Conservation (phyloP, 768 basidiomycete species). For the Lyophyllum decastes region DNA sequence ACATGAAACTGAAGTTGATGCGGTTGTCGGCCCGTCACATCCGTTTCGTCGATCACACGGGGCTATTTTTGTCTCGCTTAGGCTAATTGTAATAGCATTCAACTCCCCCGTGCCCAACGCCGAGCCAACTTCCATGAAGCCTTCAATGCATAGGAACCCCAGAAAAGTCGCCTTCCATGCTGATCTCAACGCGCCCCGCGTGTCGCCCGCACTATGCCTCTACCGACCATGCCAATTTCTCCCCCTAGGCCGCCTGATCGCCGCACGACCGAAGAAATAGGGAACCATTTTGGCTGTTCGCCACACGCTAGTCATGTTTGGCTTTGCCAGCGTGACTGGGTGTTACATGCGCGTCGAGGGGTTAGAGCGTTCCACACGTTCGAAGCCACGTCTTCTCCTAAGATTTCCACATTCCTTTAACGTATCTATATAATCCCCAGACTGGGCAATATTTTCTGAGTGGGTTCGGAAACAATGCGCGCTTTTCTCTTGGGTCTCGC, state of each 20-base stretch:
- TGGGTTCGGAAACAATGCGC: background rate
- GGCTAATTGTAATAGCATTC: background rate
- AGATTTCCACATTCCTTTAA: background rate
- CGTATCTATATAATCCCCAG: background rate
- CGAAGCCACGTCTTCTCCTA: background rate
- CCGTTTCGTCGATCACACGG: background rate
- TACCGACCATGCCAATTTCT: background rate
- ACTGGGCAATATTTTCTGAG: background rate
- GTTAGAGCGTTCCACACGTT: background rate
- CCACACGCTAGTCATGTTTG: background rate
- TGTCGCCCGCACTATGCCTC: background rate
- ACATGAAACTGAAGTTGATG: background rate
- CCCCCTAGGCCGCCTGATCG: slow-evolving; percentile 2
- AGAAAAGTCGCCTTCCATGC: background rate
- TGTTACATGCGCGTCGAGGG: slow-evolving; percentile 10
- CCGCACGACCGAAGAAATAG: background rate
- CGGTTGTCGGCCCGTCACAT: background rate
- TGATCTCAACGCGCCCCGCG: background rate
- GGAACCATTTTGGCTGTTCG: background rate
- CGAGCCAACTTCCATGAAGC: background rate
- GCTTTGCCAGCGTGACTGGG: slow-evolving; percentile 7
- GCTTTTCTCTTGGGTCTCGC: background rate
- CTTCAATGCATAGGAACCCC: background rate
- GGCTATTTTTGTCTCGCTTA: background rate
- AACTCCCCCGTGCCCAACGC: background rate